Percentiles rank a stretch among this genome's conserved stretches.
Conservation (phyloP, 805 yeast species). For the Pichia scutulata region DNA sequence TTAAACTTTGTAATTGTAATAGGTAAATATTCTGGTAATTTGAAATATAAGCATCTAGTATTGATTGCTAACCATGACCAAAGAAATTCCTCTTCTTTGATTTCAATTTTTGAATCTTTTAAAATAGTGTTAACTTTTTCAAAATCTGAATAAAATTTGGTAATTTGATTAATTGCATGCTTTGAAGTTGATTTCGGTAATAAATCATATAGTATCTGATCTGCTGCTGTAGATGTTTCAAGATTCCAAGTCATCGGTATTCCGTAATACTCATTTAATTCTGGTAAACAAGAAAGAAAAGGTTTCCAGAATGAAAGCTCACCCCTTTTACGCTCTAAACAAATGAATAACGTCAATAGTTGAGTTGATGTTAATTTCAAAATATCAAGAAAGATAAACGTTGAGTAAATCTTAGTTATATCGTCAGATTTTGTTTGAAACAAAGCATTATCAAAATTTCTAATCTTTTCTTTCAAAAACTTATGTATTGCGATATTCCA, state of each 20-base stretch:
- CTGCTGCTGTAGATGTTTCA: background rate
- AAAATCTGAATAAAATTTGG: slow-evolving; percentile 38
- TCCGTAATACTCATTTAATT: slow-evolving; percentile 38
- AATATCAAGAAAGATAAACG: slow-evolving; percentile 26
- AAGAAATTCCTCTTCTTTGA: slow-evolving; percentile 31
- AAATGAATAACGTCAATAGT: slow-evolving; percentile 42
- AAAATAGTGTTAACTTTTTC: slow-evolving; percentile 20
- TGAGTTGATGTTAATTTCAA: slow-evolving; percentile 50
- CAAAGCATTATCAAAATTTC: background rate
- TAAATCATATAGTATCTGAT: slow-evolving; percentile 21
- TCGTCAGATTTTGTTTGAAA: background rate
- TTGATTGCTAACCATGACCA: slow-evolving; percentile 87
- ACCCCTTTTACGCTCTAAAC: slow-evolving; percentile 36
- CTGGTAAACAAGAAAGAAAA: slow-evolving; percentile 60
- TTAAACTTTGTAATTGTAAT: slow-evolving; percentile 24
- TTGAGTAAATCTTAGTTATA: slow-evolving; percentile 12
- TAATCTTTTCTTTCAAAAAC: background rate
- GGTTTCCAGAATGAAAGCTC: slow-evolving; percentile 55
- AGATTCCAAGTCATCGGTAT: slow-evolving; percentile 59
- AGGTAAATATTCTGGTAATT: slow-evolving; percentile 37
- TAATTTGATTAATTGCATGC: slow-evolving; percentile 36
- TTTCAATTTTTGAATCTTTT: background rate
- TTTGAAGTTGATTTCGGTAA: slow-evolving; percentile 38
- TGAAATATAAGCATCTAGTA: slow-evolving; percentile 83
- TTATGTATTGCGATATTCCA: slow-evolving; percentile 8